Evolutionary conservation across 1,139 yeast genomes (phyloP), one percentile per base, ranked within the genome.

Genomic region (Torulaspora pretoriensis): DNA sequence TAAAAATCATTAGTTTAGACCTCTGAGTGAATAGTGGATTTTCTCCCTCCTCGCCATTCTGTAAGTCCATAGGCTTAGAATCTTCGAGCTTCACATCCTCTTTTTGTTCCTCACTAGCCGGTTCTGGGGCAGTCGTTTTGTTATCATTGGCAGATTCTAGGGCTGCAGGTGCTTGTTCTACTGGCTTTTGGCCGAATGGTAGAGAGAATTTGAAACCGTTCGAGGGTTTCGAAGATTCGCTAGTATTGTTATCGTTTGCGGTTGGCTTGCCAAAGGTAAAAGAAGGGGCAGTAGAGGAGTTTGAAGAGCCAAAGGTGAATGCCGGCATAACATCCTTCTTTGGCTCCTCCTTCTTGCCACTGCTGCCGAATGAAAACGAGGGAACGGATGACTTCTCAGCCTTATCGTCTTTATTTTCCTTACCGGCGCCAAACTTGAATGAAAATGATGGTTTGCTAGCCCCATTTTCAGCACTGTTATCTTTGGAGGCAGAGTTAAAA

Each of bases 31-130:
- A 85, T 27, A 78, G 61, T 0, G 73, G 63, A 3, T 74, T 78
- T 68, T 92, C 97, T 47, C 79, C 74, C 67, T 90, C 97, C 68
- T 92, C 97, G 16, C 97, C 97, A 3, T 94, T 85, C 24, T 77
- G 73, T 52, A 75, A 69, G 17, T 69, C 74, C 13, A 77, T 77
- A 10, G 76, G 68, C 47, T 73, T 71, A 22, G 77, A 72, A 7
- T 71, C 66, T 42, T 79, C 64, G 40, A 71, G 68, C 3, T 73
- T 70, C 45, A 65, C 69, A 1, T 54, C 68, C 23, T 53, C 55
- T 6, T 29, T 32, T 12, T 33, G 38, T 25, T 49, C 51, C 30
- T 38, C 26, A 13, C 29, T 28, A 12, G 31, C 30, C 4, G 47
- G 48, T 28, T 53, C 45, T 29, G 50, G 51, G 22, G 42, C 34